These are phyloP conservation scores for Alectoria sarmentosa DNA, from an alignment of 495 filamentous ascomycete genomes.

Conservation along the genomic window DNA sequence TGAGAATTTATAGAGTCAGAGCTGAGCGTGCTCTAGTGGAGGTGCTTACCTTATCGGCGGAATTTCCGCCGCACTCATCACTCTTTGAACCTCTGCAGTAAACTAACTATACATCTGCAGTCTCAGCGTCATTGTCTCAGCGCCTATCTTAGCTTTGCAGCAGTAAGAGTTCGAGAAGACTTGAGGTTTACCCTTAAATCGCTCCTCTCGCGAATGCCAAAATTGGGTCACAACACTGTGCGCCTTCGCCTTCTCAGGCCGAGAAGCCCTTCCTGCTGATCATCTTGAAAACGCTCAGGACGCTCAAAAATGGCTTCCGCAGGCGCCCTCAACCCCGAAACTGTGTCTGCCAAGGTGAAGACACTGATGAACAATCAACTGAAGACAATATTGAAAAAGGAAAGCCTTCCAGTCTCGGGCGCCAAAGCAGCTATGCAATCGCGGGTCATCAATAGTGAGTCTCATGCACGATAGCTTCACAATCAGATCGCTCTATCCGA, in stretches of 20 bases:
- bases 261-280: conserved; percentile 3
- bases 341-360: conserved; percentile 45
- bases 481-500: neutral
- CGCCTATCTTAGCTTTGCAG: neutral
- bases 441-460: conserved; percentile 71
- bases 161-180: neutral
- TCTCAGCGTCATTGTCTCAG: neutral
- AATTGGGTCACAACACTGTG: neutral
- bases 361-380: conserved; percentile 63
- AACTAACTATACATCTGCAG: neutral
- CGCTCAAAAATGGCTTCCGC: conserved; percentile 10
- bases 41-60: neutral
- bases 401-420: conserved; percentile 65
- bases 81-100: neutral
- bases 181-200: neutral
- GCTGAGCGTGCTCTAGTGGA: too few relatives aligned
- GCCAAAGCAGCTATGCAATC: conserved; percentile 72
- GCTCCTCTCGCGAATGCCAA: neutral
- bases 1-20: too few relatives aligned
- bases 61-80: neutral
- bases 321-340: conserved; percentile 20
- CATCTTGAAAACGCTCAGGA: neutral
- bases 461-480: neutral
- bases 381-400: conserved; percentile 61
- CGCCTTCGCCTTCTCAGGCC: conserved; percentile 7